A percentile compares a stretch with the other conserved stretches of the same genome.
These are phyloP conservation scores for Lactuca sativa DNA, from an alignment of 129 eudicot genomes.

Conservation along the genomic window DNA sequence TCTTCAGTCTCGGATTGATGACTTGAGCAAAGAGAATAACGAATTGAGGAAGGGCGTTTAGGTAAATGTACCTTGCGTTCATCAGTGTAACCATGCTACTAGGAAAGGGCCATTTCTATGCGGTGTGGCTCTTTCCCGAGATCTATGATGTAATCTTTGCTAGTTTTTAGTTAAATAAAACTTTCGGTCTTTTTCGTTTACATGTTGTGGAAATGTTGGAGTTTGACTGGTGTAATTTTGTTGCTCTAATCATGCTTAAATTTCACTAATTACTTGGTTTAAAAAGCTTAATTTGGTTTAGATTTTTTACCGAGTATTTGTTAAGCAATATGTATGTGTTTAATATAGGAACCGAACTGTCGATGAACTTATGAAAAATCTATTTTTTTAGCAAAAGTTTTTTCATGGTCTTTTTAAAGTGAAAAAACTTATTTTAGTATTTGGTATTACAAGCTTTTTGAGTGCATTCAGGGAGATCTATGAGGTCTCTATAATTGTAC, in stretches of 20 bases:
- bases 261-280: neutral
- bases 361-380: too few species aligned
- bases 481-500: too few species aligned
- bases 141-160: neutral
- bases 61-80: constrained; percentile 2
- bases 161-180: constrained; percentile 7
- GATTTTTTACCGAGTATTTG: too few species aligned
- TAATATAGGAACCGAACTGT: too few species aligned
- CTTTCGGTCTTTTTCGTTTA: neutral
- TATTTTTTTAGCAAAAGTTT: too few species aligned
- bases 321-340: too few species aligned
- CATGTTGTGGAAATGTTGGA: neutral
- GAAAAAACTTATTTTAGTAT: too few species aligned
- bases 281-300: too few species aligned
- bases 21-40: constrained; percentile 51
- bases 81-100: neutral
- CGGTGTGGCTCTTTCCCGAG: neutral
- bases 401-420: too few species aligned
- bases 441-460: too few species aligned
- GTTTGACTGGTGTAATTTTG: neutral
- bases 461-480: too few species aligned
- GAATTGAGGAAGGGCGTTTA: constrained; percentile 38
- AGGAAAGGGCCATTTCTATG: neutral
- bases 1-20: constrained; percentile 69
- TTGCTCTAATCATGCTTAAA: constrained; percentile 6